Base-by-base conservation (phyloP, 768 basidiomycete species). In the Inosperma sp. region DNA sequence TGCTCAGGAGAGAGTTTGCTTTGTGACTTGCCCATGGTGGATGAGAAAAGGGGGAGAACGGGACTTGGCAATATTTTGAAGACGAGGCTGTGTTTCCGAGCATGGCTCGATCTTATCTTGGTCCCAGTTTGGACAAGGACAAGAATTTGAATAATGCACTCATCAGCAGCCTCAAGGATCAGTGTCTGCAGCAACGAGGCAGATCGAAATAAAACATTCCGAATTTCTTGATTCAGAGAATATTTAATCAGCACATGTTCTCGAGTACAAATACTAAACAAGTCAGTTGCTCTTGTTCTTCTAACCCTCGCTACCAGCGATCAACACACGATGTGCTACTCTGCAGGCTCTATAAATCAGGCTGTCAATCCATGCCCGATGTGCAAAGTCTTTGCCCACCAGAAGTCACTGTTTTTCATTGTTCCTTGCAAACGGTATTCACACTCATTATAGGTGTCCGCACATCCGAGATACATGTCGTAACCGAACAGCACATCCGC, bases 11-110 rank as follows among this genome's bases (percentile, higher is more conserved):
- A 86, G 39, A 99, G 81, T 71, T 98, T 99, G 60, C 86, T 89
- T 70, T 97, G 93, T 27, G 91, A 88, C 75, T 97, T 97, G 70
- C 96, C 96, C 96, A 97, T 97, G 66, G 67, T 78, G 67, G 72
- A 56, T 52, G 55, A 37, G 19, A 50, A 51, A 55, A 48, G 51
- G 62, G 56, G 56, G 40, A 55, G 60, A 54, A 53, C 53, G 61
- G 30, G 19, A 27, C 36, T 34, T 29, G 29, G 29, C 17, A 22
- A 35, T 34, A 44, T 23, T 13, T 40, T 26, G 19, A 16, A 17
- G n/a, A 12, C 47, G 27, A 47, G 53, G 53, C 53, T 55, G 53
- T 55, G 53, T 54, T 47, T 30, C 27, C 35, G 29, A 52, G 35
- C 30, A 48, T 37, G 41, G 48, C 46, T 53, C 22, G 30, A 27